These are phyloP conservation scores for Fistulina hepatica DNA, from an alignment of 1,284 basidiomycete species.

Conservation along the genomic window DNA sequence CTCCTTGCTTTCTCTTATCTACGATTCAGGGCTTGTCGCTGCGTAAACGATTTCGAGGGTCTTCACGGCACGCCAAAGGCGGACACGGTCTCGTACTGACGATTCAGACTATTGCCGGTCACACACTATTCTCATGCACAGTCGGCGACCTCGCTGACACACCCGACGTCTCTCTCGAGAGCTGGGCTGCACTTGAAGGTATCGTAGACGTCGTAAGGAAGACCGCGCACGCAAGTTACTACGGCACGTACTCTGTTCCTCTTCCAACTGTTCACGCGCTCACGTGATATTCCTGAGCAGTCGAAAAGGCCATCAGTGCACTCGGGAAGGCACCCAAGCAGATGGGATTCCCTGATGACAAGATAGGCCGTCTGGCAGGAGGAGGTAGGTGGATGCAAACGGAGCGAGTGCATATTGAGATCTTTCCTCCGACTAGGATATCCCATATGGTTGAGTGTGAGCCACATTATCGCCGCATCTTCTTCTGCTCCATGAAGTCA, in stretches of 20 bases:
- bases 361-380: conserved; percentile 53
- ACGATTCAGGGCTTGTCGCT: conserved; percentile 50
- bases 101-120: conserved; percentile 66
- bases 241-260: too few relatives aligned
- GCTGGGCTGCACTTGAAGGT: conserved; percentile 65
- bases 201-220: conserved; percentile 68
- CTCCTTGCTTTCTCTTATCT: conserved; percentile 3
- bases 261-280: too few relatives aligned
- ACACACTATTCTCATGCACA: conserved; percentile 69
- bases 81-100: conserved; percentile 71
- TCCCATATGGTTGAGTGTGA: conserved; percentile 73
- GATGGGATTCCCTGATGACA: conserved; percentile 53
- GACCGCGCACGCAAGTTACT: conserved; percentile 75
- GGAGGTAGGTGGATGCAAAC: conserved; percentile 45
- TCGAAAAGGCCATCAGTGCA: conserved; percentile 72
- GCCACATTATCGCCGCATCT: conserved; percentile 9
- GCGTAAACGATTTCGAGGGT: conserved; percentile 68
- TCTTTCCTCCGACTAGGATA: conserved; percentile 40
- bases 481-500: conserved; percentile 8
- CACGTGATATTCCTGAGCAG: too few relatives aligned
- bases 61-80: conserved; percentile 57
- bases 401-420: conserved; percentile 1
- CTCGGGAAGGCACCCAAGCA: conserved; percentile 68
- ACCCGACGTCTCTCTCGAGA: conserved; percentile 68
- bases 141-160: conserved; percentile 62